Evolutionary conservation across 2,329 filamentous ascomycete genomes (phyloP), one percentile per base, ranked within the genome.

Genomic region (Thielaviopsis euricoi): DNA sequence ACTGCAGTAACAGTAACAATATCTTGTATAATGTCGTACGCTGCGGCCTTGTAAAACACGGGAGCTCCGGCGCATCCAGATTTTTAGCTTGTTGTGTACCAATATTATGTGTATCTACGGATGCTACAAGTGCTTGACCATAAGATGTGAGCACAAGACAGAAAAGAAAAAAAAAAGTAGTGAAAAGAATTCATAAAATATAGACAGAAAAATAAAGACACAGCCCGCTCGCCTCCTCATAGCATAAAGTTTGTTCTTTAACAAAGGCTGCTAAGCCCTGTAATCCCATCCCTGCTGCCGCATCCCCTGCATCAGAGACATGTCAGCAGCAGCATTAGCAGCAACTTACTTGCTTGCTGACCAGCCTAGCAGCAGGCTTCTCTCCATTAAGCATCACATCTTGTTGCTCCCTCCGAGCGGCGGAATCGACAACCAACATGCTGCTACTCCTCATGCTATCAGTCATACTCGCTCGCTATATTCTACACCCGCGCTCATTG

Each of bases 151-250:
- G n/a, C n/a, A n/a, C n/a, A n/a, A n/a, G n/a, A 37, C 52, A 37
- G 21, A 53, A 12, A 49, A 19, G 29, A 26, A 43, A 22, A 21
- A 29, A 46, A 23, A 13, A n/a, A 48, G 23, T 9, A 23, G n/a
- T 10, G 19, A 46, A 6, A 51, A 23, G 48, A 49, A 46, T 46
- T 23, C 40, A 51, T 50, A 25, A 53, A 37, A 54, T 26, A 17
- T 50, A 54, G 23, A 50, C 52, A 60, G 21, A 57, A 23, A 23
- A 48, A 51, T 19, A 56, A 37, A 56, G 40, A 29, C 17, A 43
- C 26, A 56, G 40, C 19, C 29, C 40, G 17, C 40, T 46, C 40
- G 6, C 40, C 40, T 48, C 43, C n/a, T 19, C 43, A 48, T n/a
- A 21, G 43, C 43, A 22, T 48, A 48, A 48, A 48, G 37, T 43